Conservation (phyloP, 805 yeast species). For the Isabelozyma gotoi region DNA sequence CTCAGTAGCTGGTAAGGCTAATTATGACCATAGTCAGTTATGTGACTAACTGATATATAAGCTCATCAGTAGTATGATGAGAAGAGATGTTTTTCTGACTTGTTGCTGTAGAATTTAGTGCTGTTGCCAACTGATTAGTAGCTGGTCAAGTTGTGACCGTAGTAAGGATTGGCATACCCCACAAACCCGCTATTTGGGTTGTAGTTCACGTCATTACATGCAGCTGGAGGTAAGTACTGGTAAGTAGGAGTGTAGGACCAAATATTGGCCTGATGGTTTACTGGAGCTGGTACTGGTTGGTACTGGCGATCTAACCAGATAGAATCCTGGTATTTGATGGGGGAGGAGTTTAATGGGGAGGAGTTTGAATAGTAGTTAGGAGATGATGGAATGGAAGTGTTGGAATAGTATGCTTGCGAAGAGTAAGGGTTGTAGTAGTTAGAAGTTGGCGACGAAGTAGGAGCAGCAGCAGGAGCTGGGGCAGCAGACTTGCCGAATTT, state of each 20-base stretch:
- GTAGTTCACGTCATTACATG: slow-evolving; percentile 9
- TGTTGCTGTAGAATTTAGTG: too few species aligned
- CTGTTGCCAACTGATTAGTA: too few species aligned
- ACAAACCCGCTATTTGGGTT: slow-evolving; percentile 21
- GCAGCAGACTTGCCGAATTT: slow-evolving; percentile 19
- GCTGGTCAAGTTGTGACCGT: slow-evolving; percentile 31
- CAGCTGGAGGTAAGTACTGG: slow-evolving; percentile 13
- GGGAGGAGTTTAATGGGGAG: slow-evolving; percentile 30
- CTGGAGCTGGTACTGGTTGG: slow-evolving; percentile 5
- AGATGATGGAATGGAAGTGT: slow-evolving; percentile 16
- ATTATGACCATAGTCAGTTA: too few species aligned
- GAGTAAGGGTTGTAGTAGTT: slow-evolving; percentile 1
- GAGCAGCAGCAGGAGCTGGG: slow-evolving; percentile 2
- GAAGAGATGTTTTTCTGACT: too few species aligned
- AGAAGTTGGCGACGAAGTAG: slow-evolving; percentile 2
- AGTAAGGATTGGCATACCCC: slow-evolving; percentile 39
- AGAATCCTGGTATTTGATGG: slow-evolving; percentile 21
- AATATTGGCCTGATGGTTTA: slow-evolving; percentile 10
- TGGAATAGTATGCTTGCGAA: slow-evolving; percentile 7
- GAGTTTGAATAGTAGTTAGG: slow-evolving; percentile 13
- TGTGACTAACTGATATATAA: too few species aligned
- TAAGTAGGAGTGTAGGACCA: slow-evolving; percentile 26
- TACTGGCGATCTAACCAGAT: slow-evolving; percentile 22
- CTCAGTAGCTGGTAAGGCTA: too few species aligned
- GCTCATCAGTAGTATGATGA: too few species aligned